A percentile compares a stretch with the other conserved stretches of the same genome.
Evolutionary conservation across 202 grass and related monocot species (phyloP).

Genomic region (Dendrocalamus latiflorus): DNA sequence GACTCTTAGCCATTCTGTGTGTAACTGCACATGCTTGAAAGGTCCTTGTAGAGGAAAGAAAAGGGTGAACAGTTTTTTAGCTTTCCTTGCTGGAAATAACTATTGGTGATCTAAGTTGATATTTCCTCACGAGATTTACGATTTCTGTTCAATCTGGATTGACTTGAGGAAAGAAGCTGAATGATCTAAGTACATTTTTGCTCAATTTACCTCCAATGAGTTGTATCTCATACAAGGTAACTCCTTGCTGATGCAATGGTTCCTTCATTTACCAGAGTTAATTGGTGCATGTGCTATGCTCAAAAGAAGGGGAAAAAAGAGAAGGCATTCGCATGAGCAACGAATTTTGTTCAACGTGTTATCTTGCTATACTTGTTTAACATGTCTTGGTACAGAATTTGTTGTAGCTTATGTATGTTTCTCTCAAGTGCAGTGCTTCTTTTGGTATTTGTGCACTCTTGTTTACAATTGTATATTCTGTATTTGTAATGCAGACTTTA

Average conservation of each 20-base stretch:
- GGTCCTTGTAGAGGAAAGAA: background rate
- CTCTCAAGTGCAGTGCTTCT: background rate
- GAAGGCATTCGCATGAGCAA: background rate
- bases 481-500: background rate
- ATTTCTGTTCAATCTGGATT: background rate
- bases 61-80: background rate
- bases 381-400: background rate
- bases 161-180: background rate
- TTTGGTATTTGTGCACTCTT: too few species aligned
- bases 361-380: background rate
- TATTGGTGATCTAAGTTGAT: background rate
- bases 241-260: background rate
- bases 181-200: background rate
- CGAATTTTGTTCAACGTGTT: background rate
- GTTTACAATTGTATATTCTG: background rate
- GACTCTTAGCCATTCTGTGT: background rate
- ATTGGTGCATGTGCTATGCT: background rate
- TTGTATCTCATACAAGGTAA: constrained; percentile 79
- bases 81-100: background rate
- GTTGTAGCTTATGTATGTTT: background rate
- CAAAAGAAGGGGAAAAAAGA: background rate
- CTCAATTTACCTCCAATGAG: background rate
- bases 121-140: background rate
- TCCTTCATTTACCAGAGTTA: constrained; percentile 1
- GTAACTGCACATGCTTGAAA: background rate